Evolutionary conservation across 75 land plant species (phyloP).

Genomic region (Selaginella moellendorffii): DNA sequence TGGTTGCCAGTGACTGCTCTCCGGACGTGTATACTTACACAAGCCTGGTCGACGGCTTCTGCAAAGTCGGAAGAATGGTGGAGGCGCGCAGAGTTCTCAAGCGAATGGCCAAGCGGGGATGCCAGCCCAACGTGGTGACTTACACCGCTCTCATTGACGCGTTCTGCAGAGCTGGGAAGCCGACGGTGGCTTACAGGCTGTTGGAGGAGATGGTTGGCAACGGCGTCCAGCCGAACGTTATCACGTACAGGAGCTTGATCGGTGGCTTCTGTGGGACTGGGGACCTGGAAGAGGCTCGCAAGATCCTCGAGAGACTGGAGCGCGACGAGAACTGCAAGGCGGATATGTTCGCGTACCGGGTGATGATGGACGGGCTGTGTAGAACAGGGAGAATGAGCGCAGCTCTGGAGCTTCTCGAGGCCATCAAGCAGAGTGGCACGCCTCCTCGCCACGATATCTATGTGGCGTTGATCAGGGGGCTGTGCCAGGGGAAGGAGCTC

Average conservation of each 20-base stretch:
- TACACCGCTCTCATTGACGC: constrained; percentile 48
- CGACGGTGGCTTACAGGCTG: constrained; percentile 37
- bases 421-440: too few relatives aligned
- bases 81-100: constrained; percentile 18
- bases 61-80: not conserved
- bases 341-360: too few relatives aligned
- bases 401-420: too few relatives aligned
- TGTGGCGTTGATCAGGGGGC: too few relatives aligned
- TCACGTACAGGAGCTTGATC: not conserved
- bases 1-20: not conserved
- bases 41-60: not conserved
- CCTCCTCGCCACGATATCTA: too few relatives aligned
- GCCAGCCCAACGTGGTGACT: constrained; percentile 34
- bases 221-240: constrained; percentile 10
- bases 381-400: too few relatives aligned
- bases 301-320: not conserved
- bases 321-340: not conserved
- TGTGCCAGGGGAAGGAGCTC: too few relatives aligned
- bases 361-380: too few relatives aligned
- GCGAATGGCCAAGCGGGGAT: constrained; percentile 32
- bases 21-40: not conserved
- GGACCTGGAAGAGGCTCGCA: not conserved
- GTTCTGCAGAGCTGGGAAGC: constrained; percentile 36
- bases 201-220: constrained; percentile 37
- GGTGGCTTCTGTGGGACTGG: not conserved